Evolutionary conservation across 2,329 filamentous ascomycete species (phyloP), one percentile per base, ranked within the genome.

Genomic region (Tolypocladium inflatum): DNA sequence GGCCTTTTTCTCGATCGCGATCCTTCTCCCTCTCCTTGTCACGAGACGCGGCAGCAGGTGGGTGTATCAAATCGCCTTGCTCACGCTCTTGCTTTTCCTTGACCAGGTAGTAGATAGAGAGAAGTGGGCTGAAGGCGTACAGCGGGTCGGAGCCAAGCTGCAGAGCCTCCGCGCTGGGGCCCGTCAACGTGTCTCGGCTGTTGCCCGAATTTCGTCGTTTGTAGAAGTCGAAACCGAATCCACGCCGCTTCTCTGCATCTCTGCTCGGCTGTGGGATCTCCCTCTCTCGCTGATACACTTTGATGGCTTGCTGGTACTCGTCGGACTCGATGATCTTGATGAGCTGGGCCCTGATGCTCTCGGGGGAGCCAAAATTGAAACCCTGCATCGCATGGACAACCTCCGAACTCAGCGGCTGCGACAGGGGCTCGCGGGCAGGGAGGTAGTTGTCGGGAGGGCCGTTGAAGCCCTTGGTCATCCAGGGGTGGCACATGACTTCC

Each of bases 41-140:
- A 7, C 70, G 69, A 10, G 67, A 60, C 19, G 66, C 54, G 19
- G 70, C 65, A 53, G 88, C 80, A 48, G 79, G 78, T 30, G 84
- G 75, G 50, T 78, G 61, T 35, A 62, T 61, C 58, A 67, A 66
- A 38, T 71, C 70, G 21, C 66, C 63, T 54, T 76, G 76, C 66
- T 97, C 92, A 41, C 90, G 85, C 55, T 95, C 90, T 62, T 91
- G 85, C 75, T 97, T 97, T 76, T 99, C 94, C 64, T 85, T 87
- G n/a, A 96, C 94, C 3, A 99, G 82, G 67, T 96, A 96, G 73
- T 99, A 99, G 17, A 99, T 87, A 1, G 94, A 97, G 9, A 97
- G 80, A 17, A 97, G 78, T 9, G 94, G 94, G 66, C 89, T 93
- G 71, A 90, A 99, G 4, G 94, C 94, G 71, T 97, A 97, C 59